Base-by-base conservation (phyloP, 768 basidiomycete genomes). In the Tulasnella sp. region DNA sequence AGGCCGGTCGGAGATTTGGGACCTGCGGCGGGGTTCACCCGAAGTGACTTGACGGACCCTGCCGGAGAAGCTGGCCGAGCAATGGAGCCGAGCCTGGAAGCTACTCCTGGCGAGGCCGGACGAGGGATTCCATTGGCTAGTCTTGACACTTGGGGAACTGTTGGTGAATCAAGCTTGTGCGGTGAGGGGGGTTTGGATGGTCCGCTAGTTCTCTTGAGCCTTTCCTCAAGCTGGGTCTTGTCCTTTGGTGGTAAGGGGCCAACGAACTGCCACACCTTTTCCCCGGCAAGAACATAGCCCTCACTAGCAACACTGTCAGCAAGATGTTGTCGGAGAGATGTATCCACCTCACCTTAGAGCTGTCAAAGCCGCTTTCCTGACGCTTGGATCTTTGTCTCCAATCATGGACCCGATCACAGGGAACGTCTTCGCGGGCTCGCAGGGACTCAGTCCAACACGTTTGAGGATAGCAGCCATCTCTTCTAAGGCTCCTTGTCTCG, bases 211-310 rank as follows among this genome's bases (percentile, higher is more conserved):
- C 94, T 92, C 71, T 94, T 92, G 39, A 98, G 86, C 10, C 95
- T 90, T 83, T 97, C 96, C 85, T 97, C 96, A 40, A 98, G 89
- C 83, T 96, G 94, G 12, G 95, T 95, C 83, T 94, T 96, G 83
- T 97, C 96, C 84, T 97, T 97, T 6, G 93, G 87, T 71, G 92
- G 89, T 39, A 98, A 86, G 12, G 88, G 82, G 1, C 94, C 94
- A 68, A 96, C 93, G 14, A 92, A 85, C 16, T 89, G 86, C 94
- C 94, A 97, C 18, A 96, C 90, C 82, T 91, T 93, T 83, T 97
- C 96, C 27, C 96, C 96, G 27, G 94, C 89, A 19, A 95, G 88
- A 12, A 89, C 87, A 84, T 96, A 97, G 3, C 89, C 92, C 84
- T 96, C 94, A 79, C 96, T 96, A 83, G 19, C 81, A 56, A 27